These are phyloP conservation scores for Sparassis latifolia DNA, from an alignment of 1,284 basidiomycete genomes.

Conservation along the genomic window DNA sequence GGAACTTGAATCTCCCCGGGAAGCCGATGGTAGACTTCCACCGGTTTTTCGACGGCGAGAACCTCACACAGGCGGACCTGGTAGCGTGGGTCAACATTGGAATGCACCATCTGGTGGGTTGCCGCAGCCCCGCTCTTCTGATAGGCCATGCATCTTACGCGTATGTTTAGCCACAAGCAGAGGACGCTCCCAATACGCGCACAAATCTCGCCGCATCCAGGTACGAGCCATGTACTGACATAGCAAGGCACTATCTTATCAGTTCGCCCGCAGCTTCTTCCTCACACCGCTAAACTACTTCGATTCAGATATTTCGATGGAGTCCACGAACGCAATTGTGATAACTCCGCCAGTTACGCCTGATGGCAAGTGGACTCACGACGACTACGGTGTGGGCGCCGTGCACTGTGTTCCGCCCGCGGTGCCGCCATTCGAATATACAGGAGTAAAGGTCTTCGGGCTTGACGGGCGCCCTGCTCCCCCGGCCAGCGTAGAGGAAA, in stretches of 20 bases:
- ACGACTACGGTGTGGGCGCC: slow-evolving; percentile 48
- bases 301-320: slow-evolving; percentile 54
- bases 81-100: slow-evolving; percentile 64
- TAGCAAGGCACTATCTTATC: background rate
- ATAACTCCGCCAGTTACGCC: slow-evolving; percentile 35
- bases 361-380: slow-evolving; percentile 34
- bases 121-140: background rate
- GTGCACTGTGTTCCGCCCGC: slow-evolving; percentile 39
- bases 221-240: slow-evolving; percentile 18
- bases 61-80: slow-evolving; percentile 52
- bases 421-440: slow-evolving; percentile 39
- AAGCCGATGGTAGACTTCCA: slow-evolving; percentile 54
- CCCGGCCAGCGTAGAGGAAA: slow-evolving; percentile 30
- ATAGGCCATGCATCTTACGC: background rate
- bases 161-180: slow-evolving; percentile 41
- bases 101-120: slow-evolving; percentile 47
- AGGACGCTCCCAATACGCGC: slow-evolving; percentile 55
- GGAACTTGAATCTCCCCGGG: slow-evolving; percentile 59
- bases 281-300: slow-evolving; percentile 61
- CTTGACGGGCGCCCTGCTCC: slow-evolving; percentile 29
- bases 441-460: slow-evolving; percentile 27
- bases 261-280: slow-evolving; percentile 38
- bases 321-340: slow-evolving; percentile 48
- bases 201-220: slow-evolving; percentile 54
- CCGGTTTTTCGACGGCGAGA: slow-evolving; percentile 58